Percentiles rank a stretch among this genome's conserved stretches.
Conservation (phyloP, 169 alveolate genomes). For the Eimeria acervulina region DNA sequence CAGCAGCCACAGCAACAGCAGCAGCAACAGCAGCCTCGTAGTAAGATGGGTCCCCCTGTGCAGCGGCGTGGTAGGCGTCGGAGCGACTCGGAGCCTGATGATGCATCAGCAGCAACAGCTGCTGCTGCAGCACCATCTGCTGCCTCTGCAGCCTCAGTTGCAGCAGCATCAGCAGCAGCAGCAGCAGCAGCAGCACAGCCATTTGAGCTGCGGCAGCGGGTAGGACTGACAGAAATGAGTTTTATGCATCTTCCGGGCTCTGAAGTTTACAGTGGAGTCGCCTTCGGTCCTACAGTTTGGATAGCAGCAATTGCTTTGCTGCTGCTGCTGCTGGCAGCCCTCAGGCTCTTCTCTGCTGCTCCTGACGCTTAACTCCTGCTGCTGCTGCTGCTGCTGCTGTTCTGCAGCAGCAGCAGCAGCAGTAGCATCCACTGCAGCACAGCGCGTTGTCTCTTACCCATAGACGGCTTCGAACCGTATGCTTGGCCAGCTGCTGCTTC, state of each 20-base stretch:
- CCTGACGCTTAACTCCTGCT: background rate
- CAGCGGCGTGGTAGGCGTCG: background rate
- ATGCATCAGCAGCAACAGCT: background rate
- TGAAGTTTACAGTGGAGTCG: background rate
- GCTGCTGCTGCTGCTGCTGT: conserved; percentile 31
- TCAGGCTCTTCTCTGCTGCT: background rate
- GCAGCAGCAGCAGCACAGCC: conserved; percentile 43
- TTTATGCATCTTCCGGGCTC: background rate
- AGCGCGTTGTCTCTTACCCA: too few species aligned
- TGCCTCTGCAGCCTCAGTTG: background rate
- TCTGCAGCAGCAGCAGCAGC: too few species aligned
- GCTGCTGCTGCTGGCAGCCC: conserved; percentile 44
- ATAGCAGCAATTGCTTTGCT: background rate
- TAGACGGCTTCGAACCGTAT: too few species aligned
- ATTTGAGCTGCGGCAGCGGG: conserved; percentile 37
- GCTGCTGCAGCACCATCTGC: background rate
- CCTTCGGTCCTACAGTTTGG: background rate
- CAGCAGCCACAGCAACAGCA: background rate
- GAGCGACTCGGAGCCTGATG: background rate
- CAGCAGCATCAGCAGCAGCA: background rate
- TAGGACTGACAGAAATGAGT: conserved; percentile 23
- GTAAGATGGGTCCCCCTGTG: background rate
- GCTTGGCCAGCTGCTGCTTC: background rate
- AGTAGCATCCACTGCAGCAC: too few species aligned
- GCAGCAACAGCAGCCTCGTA: too few species aligned